Evolutionary conservation across 2,329 filamentous ascomycete species (phyloP), one percentile per base, ranked within the genome.

Genomic region (Aureobasidium leucospermi): DNA sequence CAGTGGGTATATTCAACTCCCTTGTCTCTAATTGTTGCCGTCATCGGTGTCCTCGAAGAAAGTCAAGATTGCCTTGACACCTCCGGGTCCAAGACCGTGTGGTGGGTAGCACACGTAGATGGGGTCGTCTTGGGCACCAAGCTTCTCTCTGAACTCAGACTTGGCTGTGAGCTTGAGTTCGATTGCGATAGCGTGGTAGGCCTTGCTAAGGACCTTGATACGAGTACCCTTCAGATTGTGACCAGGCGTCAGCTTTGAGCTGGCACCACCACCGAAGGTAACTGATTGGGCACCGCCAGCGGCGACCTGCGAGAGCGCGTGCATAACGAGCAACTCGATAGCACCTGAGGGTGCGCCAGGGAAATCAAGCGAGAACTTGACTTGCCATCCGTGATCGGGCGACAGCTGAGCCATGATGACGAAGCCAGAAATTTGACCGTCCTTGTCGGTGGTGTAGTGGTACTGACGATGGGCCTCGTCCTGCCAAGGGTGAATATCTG

Each of bases 341-440:
- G 89, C 87, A 48, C 92, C 92, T 46, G 85, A 89, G n/a, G 92
- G 88, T 0, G 91, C 84, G 29, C 84, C 85, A 0, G 91, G 92
- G 79, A 96, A 96, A 74, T 96, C 90, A 58, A 96, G 84, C n/a
- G 88, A 89, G 79, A 94, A 96, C 78, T 96, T 96, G 70, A 96
- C 87, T 77, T 96, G 92, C 85, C 90, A 95, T 58, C 92, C 92
- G 70, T 95, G 84, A 38, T 83, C 79, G 1, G 90, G 89, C 3
- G 88, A 84, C 31, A 96, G 83, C 72, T 90, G 88, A 57, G 89
- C 88, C 67, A 96, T 79, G 8, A 93, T 86, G n/a, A 93, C 87
- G 61, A 96, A 82, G 36, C 88, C 87, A 43, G 81, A 81, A 60
- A 96, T 84, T 61, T 81, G 83, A 63, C 88, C 88, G 15, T 89